A percentile compares a stretch with the other conserved stretches of the same genome.
Evolutionary conservation across 73 alveolate genomes (phyloP).

Genomic region (Paramecium biaurelia): DNA sequence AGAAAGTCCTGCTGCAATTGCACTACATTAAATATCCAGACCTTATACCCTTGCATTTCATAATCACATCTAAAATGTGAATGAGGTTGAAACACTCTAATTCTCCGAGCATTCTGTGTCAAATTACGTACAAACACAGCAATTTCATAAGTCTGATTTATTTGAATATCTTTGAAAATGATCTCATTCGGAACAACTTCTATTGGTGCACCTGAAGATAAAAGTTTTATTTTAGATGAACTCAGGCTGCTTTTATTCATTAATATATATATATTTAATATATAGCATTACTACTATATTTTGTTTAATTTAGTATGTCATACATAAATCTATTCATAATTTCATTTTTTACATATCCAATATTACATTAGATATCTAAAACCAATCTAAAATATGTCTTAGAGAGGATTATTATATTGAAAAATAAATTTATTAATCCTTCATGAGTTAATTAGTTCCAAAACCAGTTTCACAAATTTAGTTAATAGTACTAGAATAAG

Average conservation of each 20-base stretch:
- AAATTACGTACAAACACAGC: constrained; percentile 93
- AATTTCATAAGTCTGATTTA: constrained; percentile 94
- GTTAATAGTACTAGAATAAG: not conserved
- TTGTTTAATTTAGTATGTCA: not conserved
- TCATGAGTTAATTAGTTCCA: constrained; percentile 3
- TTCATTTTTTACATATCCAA: not conserved
- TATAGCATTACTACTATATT: not conserved
- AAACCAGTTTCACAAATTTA: not conserved
- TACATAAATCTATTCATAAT: not conserved
- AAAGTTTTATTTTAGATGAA: constrained; percentile 35
- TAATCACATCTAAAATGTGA: constrained; percentile 83
- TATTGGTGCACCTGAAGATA: constrained; percentile 70
- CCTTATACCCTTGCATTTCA: constrained; percentile 68
- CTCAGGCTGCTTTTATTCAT: constrained; percentile 9
- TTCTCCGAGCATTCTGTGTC: constrained; percentile 87
- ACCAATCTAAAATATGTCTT: not conserved
- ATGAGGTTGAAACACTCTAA: constrained; percentile 93
- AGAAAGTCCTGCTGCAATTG: constrained; percentile 95
- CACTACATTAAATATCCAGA: constrained; percentile 52
- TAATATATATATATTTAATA: not conserved
- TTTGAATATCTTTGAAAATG: constrained; percentile 91
- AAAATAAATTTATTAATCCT: not conserved
- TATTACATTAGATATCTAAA: not conserved
- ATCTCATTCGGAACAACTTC: constrained; percentile 92
- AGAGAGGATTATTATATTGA: not conserved